Base-by-base conservation (phyloP, 148 eudicot species). In the Euryodendron excelsum region DNA sequence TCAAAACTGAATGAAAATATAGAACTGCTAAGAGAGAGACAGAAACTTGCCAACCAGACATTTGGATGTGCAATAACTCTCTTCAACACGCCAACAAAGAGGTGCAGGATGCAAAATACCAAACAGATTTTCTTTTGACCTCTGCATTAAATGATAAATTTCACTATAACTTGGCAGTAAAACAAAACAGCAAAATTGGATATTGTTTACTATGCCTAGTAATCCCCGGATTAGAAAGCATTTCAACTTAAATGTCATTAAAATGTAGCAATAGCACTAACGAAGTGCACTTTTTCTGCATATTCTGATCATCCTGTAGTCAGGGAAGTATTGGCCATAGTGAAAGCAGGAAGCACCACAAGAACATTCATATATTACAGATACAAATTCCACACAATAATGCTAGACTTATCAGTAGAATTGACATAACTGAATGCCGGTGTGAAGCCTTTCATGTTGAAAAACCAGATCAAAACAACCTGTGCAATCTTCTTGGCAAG, bases 51-150 rank as follows among this genome's bases (percentile, higher is more conserved):
- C 64, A 96, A 69, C 97, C 89, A 93, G 71, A 91, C 13, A 61
- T 83, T 66, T n/a, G 94, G 90, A 79, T 88, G 83, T 64, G 84
- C 77, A 78, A 82, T 59, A 79, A 89, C 28, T 74, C 84, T 83
- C 84, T 89, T 93, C 91, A 87, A 93, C 70, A 88, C 78, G 74
- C 88, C 87, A 87, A 87, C 87, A 73, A 89, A 69, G 73, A 96
- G 84, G 74, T 96, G 97, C 82, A 96, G 86, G 80, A 88, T 73
- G 85, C 84, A 89, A 86, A 90, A 96, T 41, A 90, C 72, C 84
- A 90, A 77, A 87, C 93, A 91, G 72, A 85, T 72, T 87, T 89
- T 96, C 86, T 88, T 93, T 74, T 90, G 94, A 75, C 99, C 98
- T 79, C 99, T 96, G 98, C 93, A 85, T 34, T 56, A 80, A 69